These are phyloP conservation scores for Chloris gayana DNA, from an alignment of 176 grass and related monocot genomes.

Conservation along the genomic window DNA sequence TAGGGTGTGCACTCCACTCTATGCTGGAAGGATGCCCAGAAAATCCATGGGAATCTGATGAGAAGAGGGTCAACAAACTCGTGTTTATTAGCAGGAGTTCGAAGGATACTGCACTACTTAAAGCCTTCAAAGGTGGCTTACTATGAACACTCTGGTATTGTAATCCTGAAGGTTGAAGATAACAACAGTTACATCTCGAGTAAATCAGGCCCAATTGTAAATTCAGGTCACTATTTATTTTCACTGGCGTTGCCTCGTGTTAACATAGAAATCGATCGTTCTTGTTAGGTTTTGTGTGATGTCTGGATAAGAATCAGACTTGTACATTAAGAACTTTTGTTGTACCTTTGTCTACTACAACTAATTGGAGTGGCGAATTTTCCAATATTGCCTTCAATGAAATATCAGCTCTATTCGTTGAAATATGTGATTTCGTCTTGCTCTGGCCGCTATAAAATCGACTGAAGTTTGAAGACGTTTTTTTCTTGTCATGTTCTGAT, in stretches of 20 bases:
- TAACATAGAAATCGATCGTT: slow-evolving; percentile 1
- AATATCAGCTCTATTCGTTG: neutral
- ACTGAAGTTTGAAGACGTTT: neutral
- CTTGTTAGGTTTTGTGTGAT: neutral
- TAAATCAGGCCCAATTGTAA: too few relatives aligned
- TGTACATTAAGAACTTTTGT: neutral
- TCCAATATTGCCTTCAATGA: neutral
- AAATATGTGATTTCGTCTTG: neutral
- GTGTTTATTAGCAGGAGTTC: slow-evolving; percentile 73
- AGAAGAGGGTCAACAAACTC: slow-evolving; percentile 64
- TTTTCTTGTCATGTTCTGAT: neutral
- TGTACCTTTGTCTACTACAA: neutral
- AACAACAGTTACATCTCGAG: neutral
- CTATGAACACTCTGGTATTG: slow-evolving; percentile 23
- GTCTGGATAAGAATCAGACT: neutral
- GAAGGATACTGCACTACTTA: slow-evolving; percentile 55
- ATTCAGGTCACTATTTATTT: neutral
- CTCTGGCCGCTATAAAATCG: neutral
- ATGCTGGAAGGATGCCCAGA: slow-evolving; percentile 75
- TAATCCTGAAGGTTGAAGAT: neutral
- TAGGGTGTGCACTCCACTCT: slow-evolving; percentile 72
- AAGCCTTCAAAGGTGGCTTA: slow-evolving; percentile 71
- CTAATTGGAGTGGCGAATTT: neutral
- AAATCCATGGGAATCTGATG: slow-evolving; percentile 62
- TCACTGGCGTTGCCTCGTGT: neutral